Evolutionary conservation across 2,329 filamentous ascomycete genomes (phyloP).

Genomic region (Decorospora gaudefroyi): DNA sequence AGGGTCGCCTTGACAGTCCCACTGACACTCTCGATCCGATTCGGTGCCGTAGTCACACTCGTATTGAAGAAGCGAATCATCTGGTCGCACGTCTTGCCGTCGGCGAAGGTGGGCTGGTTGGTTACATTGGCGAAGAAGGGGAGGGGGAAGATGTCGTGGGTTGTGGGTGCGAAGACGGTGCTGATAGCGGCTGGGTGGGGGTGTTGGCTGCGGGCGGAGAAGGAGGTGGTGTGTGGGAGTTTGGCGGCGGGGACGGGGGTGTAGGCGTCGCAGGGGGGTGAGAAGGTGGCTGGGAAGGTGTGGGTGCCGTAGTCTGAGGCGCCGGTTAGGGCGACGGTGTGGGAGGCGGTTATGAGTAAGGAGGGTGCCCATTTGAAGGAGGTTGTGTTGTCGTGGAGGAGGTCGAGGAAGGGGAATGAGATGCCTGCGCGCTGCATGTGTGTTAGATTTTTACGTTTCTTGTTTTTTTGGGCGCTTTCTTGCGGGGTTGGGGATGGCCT

Average conservation of each 20-base stretch:
- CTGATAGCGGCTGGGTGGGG: conserved; percentile 26
- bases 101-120: conserved; percentile 58
- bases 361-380: conserved; percentile 58
- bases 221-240: conserved; percentile 28
- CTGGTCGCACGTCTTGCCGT: conserved; percentile 51
- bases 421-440: conserved; percentile 57
- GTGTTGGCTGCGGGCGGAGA: conserved; percentile 23
- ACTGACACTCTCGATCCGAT: conserved; percentile 41
- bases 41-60: conserved; percentile 44
- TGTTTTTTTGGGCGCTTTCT: neutral
- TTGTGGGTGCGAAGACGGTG: conserved; percentile 20
- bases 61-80: conserved; percentile 56
- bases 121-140: conserved; percentile 57
- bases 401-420: conserved; percentile 62
- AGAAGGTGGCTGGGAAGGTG: conserved; percentile 51
- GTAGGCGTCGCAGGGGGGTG: conserved; percentile 59
- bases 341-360: conserved; percentile 54
- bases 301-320: conserved; percentile 55
- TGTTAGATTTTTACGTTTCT: neutral
- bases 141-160: conserved; percentile 45
- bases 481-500: conserved; percentile 17
- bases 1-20: conserved; percentile 41
- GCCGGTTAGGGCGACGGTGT: conserved; percentile 53
- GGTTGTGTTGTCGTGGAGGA: conserved; percentile 56
- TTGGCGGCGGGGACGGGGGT: conserved; percentile 27